Conservation (phyloP, 2,329 filamentous ascomycete genomes). For the Cladophialophora psammophila region DNA sequence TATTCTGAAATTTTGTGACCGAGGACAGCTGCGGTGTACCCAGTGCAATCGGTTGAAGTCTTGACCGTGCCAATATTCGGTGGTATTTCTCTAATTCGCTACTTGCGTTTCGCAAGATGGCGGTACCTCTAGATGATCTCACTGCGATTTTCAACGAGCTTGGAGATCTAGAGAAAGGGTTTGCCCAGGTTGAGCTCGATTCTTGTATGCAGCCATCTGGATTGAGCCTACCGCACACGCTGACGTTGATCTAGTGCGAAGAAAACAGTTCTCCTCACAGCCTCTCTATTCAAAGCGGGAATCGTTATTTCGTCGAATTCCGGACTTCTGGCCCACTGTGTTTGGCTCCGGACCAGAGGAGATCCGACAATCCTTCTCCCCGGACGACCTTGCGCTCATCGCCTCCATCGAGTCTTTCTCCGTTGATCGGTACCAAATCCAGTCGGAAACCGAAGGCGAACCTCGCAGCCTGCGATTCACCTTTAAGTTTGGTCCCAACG, state of each 20-base stretch:
- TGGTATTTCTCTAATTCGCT: not conserved
- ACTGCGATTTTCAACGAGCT: constrained; percentile 63
- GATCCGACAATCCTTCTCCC: constrained; percentile 86
- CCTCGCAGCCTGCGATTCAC: constrained; percentile 80
- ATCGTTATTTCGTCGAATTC: constrained; percentile 73
- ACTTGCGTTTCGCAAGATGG: constrained; percentile 14
- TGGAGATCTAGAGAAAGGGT: constrained; percentile 79
- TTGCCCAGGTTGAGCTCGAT: constrained; percentile 81
- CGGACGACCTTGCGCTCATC: constrained; percentile 77
- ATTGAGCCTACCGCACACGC: not conserved
- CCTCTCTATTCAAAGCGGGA: constrained; percentile 80
- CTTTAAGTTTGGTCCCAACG: constrained; percentile 82
- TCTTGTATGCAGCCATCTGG: constrained; percentile 66
- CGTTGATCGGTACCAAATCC: constrained; percentile 81
- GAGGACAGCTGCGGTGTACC: not conserved
- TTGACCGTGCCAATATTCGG: not conserved
- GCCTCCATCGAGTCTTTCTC: constrained; percentile 72
- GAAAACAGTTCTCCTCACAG: constrained; percentile 36
- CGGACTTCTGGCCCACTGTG: constrained; percentile 94
- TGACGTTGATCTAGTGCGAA: constrained; percentile 31
- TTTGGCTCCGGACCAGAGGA: constrained; percentile 85
- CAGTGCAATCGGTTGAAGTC: not conserved
- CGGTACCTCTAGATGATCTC: constrained; percentile 41
- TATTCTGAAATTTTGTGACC: constrained; percentile 24
- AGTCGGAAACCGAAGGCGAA: constrained; percentile 67